These are phyloP conservation scores for Fusarium napiforme DNA, from an alignment of 2,329 filamentous ascomycete genomes.

Conservation along the genomic window DNA sequence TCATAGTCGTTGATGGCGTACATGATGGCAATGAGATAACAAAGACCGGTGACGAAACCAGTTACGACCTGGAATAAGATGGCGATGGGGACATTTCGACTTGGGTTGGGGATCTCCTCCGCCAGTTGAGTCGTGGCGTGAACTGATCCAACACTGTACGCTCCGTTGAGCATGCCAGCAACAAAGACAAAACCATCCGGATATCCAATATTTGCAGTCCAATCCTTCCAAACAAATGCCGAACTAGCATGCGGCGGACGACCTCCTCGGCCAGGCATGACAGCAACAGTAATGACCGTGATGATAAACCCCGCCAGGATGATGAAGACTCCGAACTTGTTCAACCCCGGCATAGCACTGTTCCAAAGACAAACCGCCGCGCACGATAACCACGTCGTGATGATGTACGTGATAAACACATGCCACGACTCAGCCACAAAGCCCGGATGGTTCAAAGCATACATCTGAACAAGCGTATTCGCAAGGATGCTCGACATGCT, in stretches of 20 bases:
- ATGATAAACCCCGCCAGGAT: constrained; percentile 65
- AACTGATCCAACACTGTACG: constrained; percentile 73
- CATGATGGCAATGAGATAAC: constrained; percentile 64
- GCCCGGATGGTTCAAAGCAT: constrained; percentile 53
- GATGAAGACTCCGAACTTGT: constrained; percentile 62
- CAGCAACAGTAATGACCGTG: constrained; percentile 64
- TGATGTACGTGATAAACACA: constrained; percentile 55
- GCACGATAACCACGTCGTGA: constrained; percentile 54
- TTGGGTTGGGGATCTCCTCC: constrained; percentile 69
- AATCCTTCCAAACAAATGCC: constrained; percentile 55
- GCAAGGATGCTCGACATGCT: constrained; percentile 56
- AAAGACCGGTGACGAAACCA: constrained; percentile 63
- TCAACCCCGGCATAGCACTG: constrained; percentile 61
- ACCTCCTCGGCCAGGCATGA: constrained; percentile 57
- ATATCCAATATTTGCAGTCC: constrained; percentile 54
- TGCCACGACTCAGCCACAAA: constrained; percentile 55
- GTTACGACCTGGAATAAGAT: constrained; percentile 62
- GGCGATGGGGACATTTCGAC: constrained; percentile 64
- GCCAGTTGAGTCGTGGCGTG: constrained; percentile 73
- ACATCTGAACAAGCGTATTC: constrained; percentile 57
- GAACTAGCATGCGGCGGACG: constrained; percentile 46
- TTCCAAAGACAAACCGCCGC: constrained; percentile 64
- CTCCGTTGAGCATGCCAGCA: constrained; percentile 67
- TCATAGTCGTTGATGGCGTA: constrained; percentile 69
- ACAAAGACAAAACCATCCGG: constrained; percentile 56